Base-by-base conservation (phyloP, 2,329 filamentous ascomycete species). In the Albophoma yamanashiensis region DNA sequence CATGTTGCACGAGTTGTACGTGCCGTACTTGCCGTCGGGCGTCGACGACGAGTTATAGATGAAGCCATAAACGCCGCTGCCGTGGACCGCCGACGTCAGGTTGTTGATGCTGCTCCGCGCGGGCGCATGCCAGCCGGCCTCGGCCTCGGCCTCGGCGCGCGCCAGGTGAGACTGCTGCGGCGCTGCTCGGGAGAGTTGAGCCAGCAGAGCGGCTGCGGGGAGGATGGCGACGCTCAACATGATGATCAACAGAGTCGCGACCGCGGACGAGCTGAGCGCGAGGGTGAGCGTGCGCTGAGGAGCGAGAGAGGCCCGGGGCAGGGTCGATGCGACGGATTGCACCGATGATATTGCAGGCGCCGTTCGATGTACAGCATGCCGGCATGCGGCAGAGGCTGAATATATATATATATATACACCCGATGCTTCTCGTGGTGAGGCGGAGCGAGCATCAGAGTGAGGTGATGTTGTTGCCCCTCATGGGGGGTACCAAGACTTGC, bases 1-100 rank as follows among this genome's bases (percentile, higher is more conserved):
- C 89, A 94, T 94, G 68, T 94, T 92, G 73, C 90, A 94, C 80
- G 81, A 93, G 71, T 93, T 91, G 73, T 92, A 92, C 1, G 75
- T 79, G 7, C 84, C 83, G 72, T 89, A 87, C 43, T 76, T 65
- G 0, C 73, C 68, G 59, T 78, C 74, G 0, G 88, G 83, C 0
- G 82, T 82, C 1, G 74, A 65, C 1, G 88, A 90, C 40, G 81
- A 80, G 67, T 91, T 85, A 74, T 87, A 94, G 22, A 89, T 79
- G 69, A 91, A 92, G 2, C 88, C 89, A 70, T 91, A 87, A 0
- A 86, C 80, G 1, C 88, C 89, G 2, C 78, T 75, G 9, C 80
- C 78, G 60, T 80, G 77, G 57, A 91, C 69, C 0, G 82, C 85
- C 6, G 75, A 71, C 0, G 75, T 74, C 4, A 92, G 74, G 66